These are phyloP conservation scores for Mycosphaerella arachidis DNA, from an alignment of 2,329 filamentous ascomycete species.

Conservation along the genomic window DNA sequence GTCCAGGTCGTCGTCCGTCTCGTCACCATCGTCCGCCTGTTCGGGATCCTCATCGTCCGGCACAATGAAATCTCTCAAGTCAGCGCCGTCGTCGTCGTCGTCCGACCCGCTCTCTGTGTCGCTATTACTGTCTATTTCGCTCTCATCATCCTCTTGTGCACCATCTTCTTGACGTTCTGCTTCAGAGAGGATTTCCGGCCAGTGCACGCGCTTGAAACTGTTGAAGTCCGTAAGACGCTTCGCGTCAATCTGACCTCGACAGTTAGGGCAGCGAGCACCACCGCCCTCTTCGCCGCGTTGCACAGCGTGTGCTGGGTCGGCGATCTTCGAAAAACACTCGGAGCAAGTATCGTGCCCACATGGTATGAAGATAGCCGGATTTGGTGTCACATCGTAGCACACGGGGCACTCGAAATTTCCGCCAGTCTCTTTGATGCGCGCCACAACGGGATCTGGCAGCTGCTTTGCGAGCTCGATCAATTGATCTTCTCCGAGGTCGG, in stretches of 20 bases:
- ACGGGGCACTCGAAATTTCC: conserved; percentile 71
- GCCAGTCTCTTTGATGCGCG: conserved; percentile 58
- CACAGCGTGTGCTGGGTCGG: conserved; percentile 56
- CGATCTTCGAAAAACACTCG: conserved; percentile 69
- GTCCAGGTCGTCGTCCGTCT: conserved; percentile 17
- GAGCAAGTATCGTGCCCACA: conserved; percentile 78
- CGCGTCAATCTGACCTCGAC: conserved; percentile 62
- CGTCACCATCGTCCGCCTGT: conserved; percentile 18
- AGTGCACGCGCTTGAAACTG: conserved; percentile 69
- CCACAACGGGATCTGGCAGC: conserved; percentile 57
- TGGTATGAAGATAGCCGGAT: conserved; percentile 72
- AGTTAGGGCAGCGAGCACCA: conserved; percentile 68
- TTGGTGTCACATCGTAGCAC: conserved; percentile 70
- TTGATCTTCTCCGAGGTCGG: conserved; percentile 50
- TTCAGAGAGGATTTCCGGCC: conserved; percentile 49
- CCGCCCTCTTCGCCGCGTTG: conserved; percentile 56
- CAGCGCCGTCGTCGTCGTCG: conserved; percentile 27
- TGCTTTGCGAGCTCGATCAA: conserved; percentile 60
- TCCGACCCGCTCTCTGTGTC: conserved; percentile 50
- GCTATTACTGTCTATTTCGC: conserved; percentile 43
- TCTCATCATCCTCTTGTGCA: conserved; percentile 36
- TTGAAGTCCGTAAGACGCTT: conserved; percentile 68
- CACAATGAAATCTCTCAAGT: conserved; percentile 54
- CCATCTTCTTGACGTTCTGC: conserved; percentile 31
- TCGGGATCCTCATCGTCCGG: conserved; percentile 38